These are phyloP conservation scores for Ustilago cynodontis DNA, from an alignment of 1,284 basidiomycete genomes.

Conservation along the genomic window DNA sequence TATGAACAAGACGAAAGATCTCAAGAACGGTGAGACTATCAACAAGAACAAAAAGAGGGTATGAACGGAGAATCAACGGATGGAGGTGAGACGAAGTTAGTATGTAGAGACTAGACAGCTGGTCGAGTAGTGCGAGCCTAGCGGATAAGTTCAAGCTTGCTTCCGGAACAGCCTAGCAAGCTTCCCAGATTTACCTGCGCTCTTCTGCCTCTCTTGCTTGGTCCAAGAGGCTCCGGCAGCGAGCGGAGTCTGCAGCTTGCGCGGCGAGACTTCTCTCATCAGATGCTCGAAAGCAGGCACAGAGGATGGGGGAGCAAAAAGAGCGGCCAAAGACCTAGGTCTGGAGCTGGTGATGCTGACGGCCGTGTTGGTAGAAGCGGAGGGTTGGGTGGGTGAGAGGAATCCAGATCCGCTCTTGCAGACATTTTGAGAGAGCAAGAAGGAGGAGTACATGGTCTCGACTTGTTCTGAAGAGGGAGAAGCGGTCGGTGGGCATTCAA, in stretches of 20 bases:
- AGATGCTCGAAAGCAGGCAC: slow-evolving; percentile 9
- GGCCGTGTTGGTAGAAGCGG: not conserved
- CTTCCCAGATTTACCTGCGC: slow-evolving; percentile 9
- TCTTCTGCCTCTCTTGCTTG: slow-evolving; percentile 11
- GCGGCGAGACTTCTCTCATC: not conserved
- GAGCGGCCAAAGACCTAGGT: slow-evolving; percentile 24
- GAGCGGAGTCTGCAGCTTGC: slow-evolving; percentile 1
- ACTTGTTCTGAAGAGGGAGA: slow-evolving; percentile 25
- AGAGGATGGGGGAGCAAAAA: slow-evolving; percentile 15
- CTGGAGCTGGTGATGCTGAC: slow-evolving; percentile 2
- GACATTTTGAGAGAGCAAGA: slow-evolving; percentile 38
- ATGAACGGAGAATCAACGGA: not conserved
- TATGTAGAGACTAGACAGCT: not conserved
- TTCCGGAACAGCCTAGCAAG: slow-evolving; percentile 30
- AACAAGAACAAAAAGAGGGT: not conserved
- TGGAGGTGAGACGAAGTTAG: not conserved
- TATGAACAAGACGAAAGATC: not conserved
- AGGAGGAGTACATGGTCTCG: slow-evolving; percentile 42
- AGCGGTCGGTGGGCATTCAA: not conserved
- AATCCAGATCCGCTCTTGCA: slow-evolving; percentile 26
- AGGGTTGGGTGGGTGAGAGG: slow-evolving; percentile 19
- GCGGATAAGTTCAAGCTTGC: not conserved
- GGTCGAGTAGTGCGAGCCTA: not conserved
- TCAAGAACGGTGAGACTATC: not conserved
- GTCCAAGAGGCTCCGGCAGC: not conserved